A percentile compares a stretch with the other conserved stretches of the same genome.
phyloP scores from a whole-genome alignment of 1,139 yeast genomes.

The Pichia inconspicua region DNA sequence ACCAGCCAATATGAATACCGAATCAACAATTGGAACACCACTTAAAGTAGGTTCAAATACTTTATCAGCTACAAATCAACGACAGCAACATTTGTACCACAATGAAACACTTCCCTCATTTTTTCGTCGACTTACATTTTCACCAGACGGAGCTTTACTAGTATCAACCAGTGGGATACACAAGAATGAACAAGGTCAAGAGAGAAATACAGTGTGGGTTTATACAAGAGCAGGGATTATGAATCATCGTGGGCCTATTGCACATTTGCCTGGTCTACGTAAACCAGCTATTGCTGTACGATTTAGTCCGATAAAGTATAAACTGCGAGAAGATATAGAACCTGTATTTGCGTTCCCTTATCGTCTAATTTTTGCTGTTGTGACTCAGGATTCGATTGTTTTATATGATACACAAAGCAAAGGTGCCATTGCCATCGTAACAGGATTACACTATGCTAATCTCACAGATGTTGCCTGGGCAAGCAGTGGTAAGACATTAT shows the following conservation, averaged over 20 bases:
- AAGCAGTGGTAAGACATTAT: constrained; percentile 58
- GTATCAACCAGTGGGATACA: constrained; percentile 79
- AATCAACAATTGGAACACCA: background rate
- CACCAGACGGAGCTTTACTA: constrained; percentile 82
- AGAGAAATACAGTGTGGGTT: constrained; percentile 65
- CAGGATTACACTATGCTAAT: constrained; percentile 80
- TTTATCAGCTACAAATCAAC: constrained; percentile 23
- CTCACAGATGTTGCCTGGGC: constrained; percentile 87
- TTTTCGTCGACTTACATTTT: constrained; percentile 73
- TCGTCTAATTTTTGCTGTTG: constrained; percentile 83
- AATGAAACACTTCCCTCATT: constrained; percentile 85
- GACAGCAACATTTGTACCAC: constrained; percentile 50
- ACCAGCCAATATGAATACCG: background rate
- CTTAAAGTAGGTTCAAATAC: background rate
- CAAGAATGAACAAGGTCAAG: constrained; percentile 15
- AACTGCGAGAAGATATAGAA: constrained; percentile 26
- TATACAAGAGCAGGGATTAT: constrained; percentile 64
- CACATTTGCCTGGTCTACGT: constrained; percentile 67
- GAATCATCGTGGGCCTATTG: constrained; percentile 48
- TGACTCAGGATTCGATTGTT: constrained; percentile 81
- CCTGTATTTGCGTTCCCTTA: constrained; percentile 51
- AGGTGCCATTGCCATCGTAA: constrained; percentile 63
- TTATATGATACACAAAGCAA: constrained; percentile 70
- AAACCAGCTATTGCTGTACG: constrained; percentile 80
- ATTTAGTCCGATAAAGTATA: constrained; percentile 64